Evolutionary conservation across 441 rosid genomes (phyloP).

Genomic region (Jatropha multifida): DNA sequence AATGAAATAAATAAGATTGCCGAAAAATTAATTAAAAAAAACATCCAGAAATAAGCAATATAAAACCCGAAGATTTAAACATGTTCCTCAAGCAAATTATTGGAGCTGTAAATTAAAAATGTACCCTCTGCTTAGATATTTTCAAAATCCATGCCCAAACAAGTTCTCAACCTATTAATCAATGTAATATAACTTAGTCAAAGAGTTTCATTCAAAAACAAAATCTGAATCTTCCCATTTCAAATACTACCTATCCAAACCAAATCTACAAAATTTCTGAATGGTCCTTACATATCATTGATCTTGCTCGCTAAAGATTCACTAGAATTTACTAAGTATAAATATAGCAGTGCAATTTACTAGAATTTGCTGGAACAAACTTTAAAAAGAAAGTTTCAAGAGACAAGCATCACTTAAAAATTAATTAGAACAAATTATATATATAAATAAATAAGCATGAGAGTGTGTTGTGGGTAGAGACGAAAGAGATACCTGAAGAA

Average conservation of each 20-base stretch:
- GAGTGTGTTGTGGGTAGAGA: background rate
- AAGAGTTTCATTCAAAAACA: too few relatives aligned
- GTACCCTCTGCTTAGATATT: too few relatives aligned
- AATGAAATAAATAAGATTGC: background rate
- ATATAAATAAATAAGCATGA: background rate
- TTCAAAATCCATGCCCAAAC: background rate
- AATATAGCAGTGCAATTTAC: background rate
- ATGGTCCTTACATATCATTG: background rate
- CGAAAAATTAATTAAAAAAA: background rate
- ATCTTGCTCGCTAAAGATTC: too few relatives aligned
- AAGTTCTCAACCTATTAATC: background rate
- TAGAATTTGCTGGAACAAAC: background rate
- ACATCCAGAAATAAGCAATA: background rate
- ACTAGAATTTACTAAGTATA: background rate
- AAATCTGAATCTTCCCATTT: background rate
- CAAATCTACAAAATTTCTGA: background rate
- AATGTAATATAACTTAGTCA: background rate
- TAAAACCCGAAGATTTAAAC: background rate
- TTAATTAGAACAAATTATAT: too few relatives aligned
- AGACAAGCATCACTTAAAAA: background rate
- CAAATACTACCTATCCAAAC: background rate
- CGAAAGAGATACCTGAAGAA: slow-evolving; percentile 40
- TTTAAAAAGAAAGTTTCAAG: background rate
- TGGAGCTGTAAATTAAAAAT: background rate
- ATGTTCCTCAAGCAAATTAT: background rate